Percentiles rank a stretch among this genome's conserved stretches.
phyloP scores from a whole-genome alignment of 768 basidiomycete genomes.

The Glaciozyma martinii region DNA sequence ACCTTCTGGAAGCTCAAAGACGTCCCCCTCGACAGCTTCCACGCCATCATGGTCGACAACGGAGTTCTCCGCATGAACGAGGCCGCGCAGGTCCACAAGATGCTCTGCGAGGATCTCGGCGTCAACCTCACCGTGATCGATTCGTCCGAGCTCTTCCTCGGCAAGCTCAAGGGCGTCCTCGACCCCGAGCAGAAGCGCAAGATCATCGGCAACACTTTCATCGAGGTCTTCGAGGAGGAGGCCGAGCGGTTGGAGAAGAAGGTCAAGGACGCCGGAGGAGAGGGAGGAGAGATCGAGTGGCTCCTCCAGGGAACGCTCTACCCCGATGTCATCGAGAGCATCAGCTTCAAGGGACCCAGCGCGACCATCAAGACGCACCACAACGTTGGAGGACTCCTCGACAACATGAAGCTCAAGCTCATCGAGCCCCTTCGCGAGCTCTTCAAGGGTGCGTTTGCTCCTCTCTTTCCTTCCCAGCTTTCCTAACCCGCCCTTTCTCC shows the following conservation, averaged over 20 bases:
- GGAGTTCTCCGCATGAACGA: slow-evolving; percentile 90
- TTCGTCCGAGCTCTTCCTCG: slow-evolving; percentile 86
- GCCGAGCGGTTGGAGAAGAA: slow-evolving; percentile 59
- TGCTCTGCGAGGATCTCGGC: slow-evolving; percentile 86
- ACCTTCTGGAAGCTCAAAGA: neutral
- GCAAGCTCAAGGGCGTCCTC: slow-evolving; percentile 76
- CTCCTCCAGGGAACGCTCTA: slow-evolving; percentile 94
- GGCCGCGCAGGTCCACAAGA: slow-evolving; percentile 77
- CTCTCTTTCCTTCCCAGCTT: neutral
- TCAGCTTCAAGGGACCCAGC: slow-evolving; percentile 97
- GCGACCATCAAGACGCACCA: slow-evolving; percentile 99
- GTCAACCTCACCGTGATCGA: slow-evolving; percentile 95
- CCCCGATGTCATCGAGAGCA: slow-evolving; percentile 97
- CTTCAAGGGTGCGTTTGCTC: slow-evolving; percentile 70
- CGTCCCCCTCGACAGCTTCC: slow-evolving; percentile 60
- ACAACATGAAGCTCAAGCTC: slow-evolving; percentile 96
- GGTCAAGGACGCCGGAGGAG: slow-evolving; percentile 33
- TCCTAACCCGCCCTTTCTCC: neutral
- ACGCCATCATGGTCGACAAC: slow-evolving; percentile 99
- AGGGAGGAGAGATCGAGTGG: slow-evolving; percentile 88
- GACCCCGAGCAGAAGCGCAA: slow-evolving; percentile 96
- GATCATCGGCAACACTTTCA: slow-evolving; percentile 98
- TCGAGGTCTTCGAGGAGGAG: slow-evolving; percentile 93
- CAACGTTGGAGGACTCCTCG: slow-evolving; percentile 90
- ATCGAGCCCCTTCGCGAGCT: slow-evolving; percentile 95